These are phyloP conservation scores for Didymella lethalis DNA, from an alignment of 2,329 filamentous ascomycete species.

Conservation along the genomic window DNA sequence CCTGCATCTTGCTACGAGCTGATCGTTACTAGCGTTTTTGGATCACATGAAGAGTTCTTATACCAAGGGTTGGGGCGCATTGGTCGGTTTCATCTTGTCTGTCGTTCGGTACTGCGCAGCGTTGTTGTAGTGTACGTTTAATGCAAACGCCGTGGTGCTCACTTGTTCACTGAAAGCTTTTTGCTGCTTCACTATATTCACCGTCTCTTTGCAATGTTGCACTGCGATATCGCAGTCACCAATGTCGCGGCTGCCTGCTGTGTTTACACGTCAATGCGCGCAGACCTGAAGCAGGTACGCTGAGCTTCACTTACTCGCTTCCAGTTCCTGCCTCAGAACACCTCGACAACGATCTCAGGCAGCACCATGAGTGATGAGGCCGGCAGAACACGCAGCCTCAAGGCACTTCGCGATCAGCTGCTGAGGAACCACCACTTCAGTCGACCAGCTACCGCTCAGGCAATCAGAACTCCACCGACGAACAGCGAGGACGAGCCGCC, in stretches of 20 bases:
- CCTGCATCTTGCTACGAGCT: slow-evolving; percentile 14
- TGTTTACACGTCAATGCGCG: slow-evolving; percentile 3
- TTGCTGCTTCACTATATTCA: not conserved
- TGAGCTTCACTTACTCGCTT: not conserved
- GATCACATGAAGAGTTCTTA: slow-evolving; percentile 18
- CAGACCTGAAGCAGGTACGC: slow-evolving; percentile 1
- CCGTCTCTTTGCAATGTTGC: not conserved
- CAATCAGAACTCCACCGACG: not conserved
- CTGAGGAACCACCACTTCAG: slow-evolving; percentile 3
- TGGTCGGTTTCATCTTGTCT: not conserved
- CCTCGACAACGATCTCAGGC: not conserved
- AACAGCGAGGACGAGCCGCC: slow-evolving; percentile 5
- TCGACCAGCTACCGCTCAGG: slow-evolving; percentile 8
- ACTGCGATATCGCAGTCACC: slow-evolving; percentile 1
- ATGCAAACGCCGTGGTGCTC: slow-evolving; percentile 9
- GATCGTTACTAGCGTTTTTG: slow-evolving; percentile 19
- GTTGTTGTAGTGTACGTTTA: slow-evolving; percentile 3
- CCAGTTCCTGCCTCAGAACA: not conserved
- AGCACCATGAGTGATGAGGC: slow-evolving; percentile 3
- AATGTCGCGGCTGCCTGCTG: slow-evolving; percentile 1
- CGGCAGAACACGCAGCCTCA: not conserved
- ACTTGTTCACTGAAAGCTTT: not conserved
- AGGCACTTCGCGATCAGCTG: slow-evolving; percentile 11
- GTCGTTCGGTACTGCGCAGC: slow-evolving; percentile 5
- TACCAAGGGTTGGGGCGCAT: slow-evolving; percentile 28